These are phyloP conservation scores for Serendipita sp. DNA, from an alignment of 768 basidiomycete genomes.

Conservation along the genomic window DNA sequence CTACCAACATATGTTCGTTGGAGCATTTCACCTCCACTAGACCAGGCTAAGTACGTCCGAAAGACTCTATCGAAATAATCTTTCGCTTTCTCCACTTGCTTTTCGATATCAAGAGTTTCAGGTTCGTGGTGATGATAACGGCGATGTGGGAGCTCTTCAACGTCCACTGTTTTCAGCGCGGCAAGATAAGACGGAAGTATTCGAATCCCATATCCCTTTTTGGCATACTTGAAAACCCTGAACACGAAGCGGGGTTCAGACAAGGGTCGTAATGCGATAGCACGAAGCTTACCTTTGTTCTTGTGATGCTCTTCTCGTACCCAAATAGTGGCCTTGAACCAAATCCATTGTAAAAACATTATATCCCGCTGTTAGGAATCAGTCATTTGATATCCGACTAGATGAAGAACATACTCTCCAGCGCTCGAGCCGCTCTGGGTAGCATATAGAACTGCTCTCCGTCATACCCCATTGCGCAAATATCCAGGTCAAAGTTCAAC, in stretches of 20 bases:
- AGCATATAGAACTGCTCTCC: slow-evolving; percentile 10
- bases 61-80: neutral
- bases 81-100: neutral
- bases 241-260: neutral
- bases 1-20: neutral
- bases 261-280: neutral
- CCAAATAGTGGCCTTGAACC: slow-evolving; percentile 10
- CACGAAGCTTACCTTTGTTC: slow-evolving; percentile 7
- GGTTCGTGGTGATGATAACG: neutral
- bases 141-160: neutral
- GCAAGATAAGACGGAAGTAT: slow-evolving; percentile 10
- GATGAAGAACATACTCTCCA: slow-evolving; percentile 8
- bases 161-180: neutral
- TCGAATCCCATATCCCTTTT: slow-evolving; percentile 12
- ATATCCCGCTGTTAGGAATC: slow-evolving; percentile 2
- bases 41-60: neutral
- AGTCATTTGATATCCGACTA: too few relatives aligned
- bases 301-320: slow-evolving; percentile 9
- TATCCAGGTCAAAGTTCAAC: slow-evolving; percentile 12
- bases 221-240: slow-evolving; percentile 12
- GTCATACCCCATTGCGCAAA: slow-evolving; percentile 10
- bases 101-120: neutral
- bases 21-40: neutral
- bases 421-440: slow-evolving; percentile 10
- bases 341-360: slow-evolving; percentile 12